Conservation (phyloP, 2,329 filamentous ascomycete species). For the Cladosporium phlei region DNA sequence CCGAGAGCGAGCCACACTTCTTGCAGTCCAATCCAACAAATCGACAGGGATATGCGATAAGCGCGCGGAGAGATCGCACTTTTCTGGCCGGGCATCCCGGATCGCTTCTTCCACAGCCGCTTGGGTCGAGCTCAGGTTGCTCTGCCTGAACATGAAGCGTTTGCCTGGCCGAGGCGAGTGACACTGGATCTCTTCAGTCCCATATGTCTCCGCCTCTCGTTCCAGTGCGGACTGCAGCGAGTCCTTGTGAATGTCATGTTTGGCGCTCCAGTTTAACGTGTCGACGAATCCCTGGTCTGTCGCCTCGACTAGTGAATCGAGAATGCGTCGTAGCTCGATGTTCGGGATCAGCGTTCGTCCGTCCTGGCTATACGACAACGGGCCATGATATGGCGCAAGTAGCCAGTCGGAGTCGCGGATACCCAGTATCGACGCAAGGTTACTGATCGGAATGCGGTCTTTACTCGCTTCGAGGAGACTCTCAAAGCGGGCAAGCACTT, state of each 20-base stretch:
- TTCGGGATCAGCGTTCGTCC: slow-evolving; percentile 9
- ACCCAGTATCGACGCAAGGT: slow-evolving; percentile 17
- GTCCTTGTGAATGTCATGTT: slow-evolving; percentile 8
- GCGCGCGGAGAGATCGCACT: slow-evolving; percentile 5
- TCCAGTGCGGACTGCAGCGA: slow-evolving; percentile 3
- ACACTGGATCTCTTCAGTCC: slow-evolving; percentile 7
- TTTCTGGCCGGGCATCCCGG: slow-evolving; percentile 5
- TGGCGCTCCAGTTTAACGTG: slow-evolving; percentile 12
- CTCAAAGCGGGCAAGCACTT: slow-evolving; percentile 13
- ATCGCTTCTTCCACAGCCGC: slow-evolving; percentile 3
- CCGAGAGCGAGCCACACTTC: slow-evolving; percentile 4
- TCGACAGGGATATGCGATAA: slow-evolving; percentile 5
- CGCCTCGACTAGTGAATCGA: slow-evolving; percentile 11
- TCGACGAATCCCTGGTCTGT: slow-evolving; percentile 8
- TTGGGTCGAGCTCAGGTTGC: slow-evolving; percentile 7
- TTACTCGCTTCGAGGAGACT: slow-evolving; percentile 15
- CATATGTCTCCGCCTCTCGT: slow-evolving; percentile 9
- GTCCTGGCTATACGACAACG: slow-evolving; percentile 10
- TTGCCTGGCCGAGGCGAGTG: slow-evolving; percentile 9
- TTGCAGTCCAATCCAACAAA: slow-evolving; percentile 10
- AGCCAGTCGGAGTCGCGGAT: slow-evolving; percentile 14
- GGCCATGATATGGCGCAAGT: slow-evolving; percentile 7
- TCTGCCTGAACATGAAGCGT: slow-evolving; percentile 9
- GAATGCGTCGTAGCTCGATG: slow-evolving; percentile 10
- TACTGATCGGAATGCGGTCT: slow-evolving; percentile 15